Evolutionary conservation across 352 stramenopile genomes (phyloP).

Genomic region (Globisporangium polare): DNA sequence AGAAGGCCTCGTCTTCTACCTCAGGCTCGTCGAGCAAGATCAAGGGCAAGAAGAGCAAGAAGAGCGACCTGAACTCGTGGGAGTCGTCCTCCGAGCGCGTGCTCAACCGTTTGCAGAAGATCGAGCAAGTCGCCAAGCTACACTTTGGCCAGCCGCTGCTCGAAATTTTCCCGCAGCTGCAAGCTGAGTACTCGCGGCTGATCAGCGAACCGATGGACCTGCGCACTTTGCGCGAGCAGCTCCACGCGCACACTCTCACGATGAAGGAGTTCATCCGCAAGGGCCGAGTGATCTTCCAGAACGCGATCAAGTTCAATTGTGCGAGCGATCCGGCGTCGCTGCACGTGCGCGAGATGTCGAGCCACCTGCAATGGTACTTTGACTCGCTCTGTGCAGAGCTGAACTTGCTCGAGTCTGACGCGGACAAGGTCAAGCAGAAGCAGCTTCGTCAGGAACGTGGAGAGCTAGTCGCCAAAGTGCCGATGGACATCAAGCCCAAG

Average conservation of each 20-base stretch:
- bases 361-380: constrained; percentile 81
- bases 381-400: constrained; percentile 76
- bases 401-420: constrained; percentile 24
- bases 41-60: constrained; percentile 68
- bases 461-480: constrained; percentile 40
- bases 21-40: constrained; percentile 35
- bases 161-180: constrained; percentile 71
- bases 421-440: constrained; percentile 27
- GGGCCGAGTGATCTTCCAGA: constrained; percentile 74
- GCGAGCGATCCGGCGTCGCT: constrained; percentile 61
- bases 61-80: constrained; percentile 71
- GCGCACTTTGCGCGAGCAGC: constrained; percentile 60
- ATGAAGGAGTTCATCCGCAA: constrained; percentile 64
- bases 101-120: constrained; percentile 67
- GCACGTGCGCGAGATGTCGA: constrained; percentile 81
- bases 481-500: constrained; percentile 77
- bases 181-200: constrained; percentile 53
- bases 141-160: constrained; percentile 77
- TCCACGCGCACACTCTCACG: constrained; percentile 49
- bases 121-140: constrained; percentile 76
- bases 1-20: constrained; percentile 14
- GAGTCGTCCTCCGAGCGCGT: constrained; percentile 64
- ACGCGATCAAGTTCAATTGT: constrained; percentile 81
- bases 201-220: constrained; percentile 83
- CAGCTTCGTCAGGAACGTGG: constrained; percentile 53